These are phyloP conservation scores for Amaranthus tricolor DNA, from an alignment of 179 eudicot species.

Conservation along the genomic window DNA sequence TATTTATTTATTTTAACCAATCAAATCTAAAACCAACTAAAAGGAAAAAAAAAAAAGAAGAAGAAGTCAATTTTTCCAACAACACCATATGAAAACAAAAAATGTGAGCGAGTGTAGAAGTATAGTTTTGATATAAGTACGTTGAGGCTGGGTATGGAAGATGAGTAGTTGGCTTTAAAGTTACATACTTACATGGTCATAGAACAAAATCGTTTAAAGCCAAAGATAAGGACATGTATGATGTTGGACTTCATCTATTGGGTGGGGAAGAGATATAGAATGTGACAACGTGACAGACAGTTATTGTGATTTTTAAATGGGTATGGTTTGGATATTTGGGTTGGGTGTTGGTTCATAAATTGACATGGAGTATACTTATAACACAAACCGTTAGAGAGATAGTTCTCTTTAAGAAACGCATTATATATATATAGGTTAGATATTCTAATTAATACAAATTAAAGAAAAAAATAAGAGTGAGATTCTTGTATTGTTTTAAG, in stretches of 20 bases:
- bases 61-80: too few species aligned
- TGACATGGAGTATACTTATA: neutral
- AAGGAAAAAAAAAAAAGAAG: too few species aligned
- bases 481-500: too few species aligned
- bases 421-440: too few species aligned
- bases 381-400: too few species aligned
- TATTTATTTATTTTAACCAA: too few species aligned
- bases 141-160: neutral
- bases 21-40: too few species aligned
- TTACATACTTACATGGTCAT: constrained; percentile 23
- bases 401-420: too few species aligned
- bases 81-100: too few species aligned
- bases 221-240: constrained; percentile 10
- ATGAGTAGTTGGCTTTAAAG: constrained; percentile 33
- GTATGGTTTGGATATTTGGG: neutral
- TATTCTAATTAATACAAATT: too few species aligned
- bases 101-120: too few species aligned
- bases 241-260: constrained; percentile 13
- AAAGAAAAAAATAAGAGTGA: too few species aligned
- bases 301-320: neutral
- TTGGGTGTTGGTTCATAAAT: constrained; percentile 9
- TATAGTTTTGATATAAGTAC: neutral
- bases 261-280: constrained; percentile 1
- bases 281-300: constrained; percentile 9
- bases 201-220: constrained; percentile 13